These are phyloP conservation scores for Avena eriantha DNA, from an alignment of 176 grass and related monocot genomes.

Conservation along the genomic window DNA sequence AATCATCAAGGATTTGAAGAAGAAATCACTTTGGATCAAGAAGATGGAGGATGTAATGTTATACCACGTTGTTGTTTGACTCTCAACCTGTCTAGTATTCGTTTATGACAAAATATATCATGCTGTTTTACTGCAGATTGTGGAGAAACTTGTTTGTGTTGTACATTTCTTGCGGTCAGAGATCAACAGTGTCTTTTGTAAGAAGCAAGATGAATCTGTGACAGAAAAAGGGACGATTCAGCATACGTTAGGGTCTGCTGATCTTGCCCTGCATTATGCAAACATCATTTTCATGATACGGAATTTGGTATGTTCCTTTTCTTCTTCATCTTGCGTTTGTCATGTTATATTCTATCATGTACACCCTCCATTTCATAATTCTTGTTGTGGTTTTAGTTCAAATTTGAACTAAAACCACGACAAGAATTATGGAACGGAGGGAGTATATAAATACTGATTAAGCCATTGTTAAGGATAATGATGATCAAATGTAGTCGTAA, in stretches of 20 bases:
- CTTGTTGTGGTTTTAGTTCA: no score
- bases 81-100: neutral
- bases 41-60: constrained; percentile 69
- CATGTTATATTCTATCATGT: neutral
- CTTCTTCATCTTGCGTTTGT: neutral
- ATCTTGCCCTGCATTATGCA: constrained; percentile 69
- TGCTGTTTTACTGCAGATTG: constrained; percentile 50
- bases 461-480: neutral
- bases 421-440: no score
- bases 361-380: no score
- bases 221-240: constrained; percentile 12
- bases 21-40: constrained; percentile 68
- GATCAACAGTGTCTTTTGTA: constrained; percentile 49
- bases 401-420: no score
- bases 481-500: neutral
- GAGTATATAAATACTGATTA: neutral
- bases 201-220: constrained; percentile 34
- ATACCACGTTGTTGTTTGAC: neutral
- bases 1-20: constrained; percentile 50
- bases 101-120: neutral
- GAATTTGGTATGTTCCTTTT: constrained; percentile 46
- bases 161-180: constrained; percentile 55
- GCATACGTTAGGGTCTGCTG: constrained; percentile 47
- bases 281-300: constrained; percentile 61
- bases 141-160: constrained; percentile 61